A percentile compares a stretch with the other conserved stretches of the same genome.
Evolutionary conservation across 208 protist genomes (phyloP).

Genomic region (Naegleria gruberi): DNA sequence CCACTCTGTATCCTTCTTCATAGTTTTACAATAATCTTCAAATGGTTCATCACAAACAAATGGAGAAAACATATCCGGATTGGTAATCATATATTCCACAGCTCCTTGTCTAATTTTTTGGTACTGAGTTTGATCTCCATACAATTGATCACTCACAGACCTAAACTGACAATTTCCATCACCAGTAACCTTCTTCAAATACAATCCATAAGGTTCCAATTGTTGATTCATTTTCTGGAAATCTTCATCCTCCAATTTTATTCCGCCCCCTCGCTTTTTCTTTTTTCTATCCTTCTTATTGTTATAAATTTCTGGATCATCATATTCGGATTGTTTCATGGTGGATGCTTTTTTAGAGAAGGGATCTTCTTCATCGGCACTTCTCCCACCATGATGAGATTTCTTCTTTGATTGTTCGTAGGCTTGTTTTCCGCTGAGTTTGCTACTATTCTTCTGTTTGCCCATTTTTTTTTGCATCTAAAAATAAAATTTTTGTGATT

Average conservation of each 20-base stretch:
- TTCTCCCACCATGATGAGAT: no score
- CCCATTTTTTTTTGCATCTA: no score
- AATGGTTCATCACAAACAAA: neutral
- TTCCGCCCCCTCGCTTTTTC: neutral
- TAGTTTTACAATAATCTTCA: neutral
- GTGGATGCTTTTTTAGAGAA: no score
- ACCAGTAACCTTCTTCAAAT: neutral
- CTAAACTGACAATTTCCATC: slow-evolving; percentile 13
- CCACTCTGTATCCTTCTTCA: neutral
- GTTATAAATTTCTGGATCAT: neutral
- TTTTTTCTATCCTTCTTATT: neutral
- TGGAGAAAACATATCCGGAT: neutral
- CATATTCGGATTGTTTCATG: neutral
- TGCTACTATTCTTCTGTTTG: no score
- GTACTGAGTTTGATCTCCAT: neutral
- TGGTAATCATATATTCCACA: neutral
- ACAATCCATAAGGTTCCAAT: slow-evolving; percentile 1
- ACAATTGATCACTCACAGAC: neutral
- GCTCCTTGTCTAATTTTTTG: neutral
- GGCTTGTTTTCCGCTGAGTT: no score
- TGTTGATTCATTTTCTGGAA: slow-evolving; percentile 7
- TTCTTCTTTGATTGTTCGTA: no score
- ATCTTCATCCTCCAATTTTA: neutral
- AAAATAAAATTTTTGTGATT: no score
- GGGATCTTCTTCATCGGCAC: no score